Evolutionary conservation across 441 rosid species (phyloP).

Genomic region (Theobroma grandiflorum): DNA sequence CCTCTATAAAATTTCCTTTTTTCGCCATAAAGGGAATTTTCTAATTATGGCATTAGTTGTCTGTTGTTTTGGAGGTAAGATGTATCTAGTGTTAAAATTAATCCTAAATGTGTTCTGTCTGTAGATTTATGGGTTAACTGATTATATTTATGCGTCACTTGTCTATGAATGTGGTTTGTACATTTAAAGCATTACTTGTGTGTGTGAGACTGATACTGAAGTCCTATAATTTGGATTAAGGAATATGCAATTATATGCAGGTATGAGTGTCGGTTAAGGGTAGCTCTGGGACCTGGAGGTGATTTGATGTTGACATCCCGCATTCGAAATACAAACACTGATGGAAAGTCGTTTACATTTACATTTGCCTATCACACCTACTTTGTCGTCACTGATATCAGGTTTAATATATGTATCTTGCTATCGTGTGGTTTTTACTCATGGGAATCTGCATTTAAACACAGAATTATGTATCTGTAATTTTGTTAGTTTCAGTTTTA

Average conservation of each 20-base stretch:
- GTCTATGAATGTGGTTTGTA: background rate
- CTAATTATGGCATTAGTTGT: background rate
- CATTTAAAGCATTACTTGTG: background rate
- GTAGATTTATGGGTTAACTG: background rate
- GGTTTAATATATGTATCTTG: conserved; percentile 38
- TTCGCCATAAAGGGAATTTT: background rate
- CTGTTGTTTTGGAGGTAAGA: background rate
- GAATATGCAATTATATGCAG: conserved; percentile 37
- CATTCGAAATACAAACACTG: conserved; percentile 56
- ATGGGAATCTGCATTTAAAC: conserved; percentile 6
- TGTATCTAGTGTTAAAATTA: background rate
- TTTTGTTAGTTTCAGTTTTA: background rate
- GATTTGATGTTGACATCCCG: conserved; percentile 70
- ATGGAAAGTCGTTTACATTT: conserved; percentile 68
- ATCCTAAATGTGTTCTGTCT: background rate
- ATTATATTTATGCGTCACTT: background rate
- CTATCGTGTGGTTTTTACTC: background rate
- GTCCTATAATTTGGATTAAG: background rate
- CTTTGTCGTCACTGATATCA: conserved; percentile 67
- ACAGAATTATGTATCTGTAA: background rate
- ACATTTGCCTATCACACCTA: conserved; percentile 66
- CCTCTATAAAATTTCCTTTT: background rate
- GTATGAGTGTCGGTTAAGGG: conserved; percentile 60
- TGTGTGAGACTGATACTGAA: background rate
- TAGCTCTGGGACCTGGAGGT: conserved; percentile 60